These are phyloP conservation scores for Podosphaera leucotricha DNA, from an alignment of 2,329 filamentous ascomycete species.

Conservation along the genomic window DNA sequence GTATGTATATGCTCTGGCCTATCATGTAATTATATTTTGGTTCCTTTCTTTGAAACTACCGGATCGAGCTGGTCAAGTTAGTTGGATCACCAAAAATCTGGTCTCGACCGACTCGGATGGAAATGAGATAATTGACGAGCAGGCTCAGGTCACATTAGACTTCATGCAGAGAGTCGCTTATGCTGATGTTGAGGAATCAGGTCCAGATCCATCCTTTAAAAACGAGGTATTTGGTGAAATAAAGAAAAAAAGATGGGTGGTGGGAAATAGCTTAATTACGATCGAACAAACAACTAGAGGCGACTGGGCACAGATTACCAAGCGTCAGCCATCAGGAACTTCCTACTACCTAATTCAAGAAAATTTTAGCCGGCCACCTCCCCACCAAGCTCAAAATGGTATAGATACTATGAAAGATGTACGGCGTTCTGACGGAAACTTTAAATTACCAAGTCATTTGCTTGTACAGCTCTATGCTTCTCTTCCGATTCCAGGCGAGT, in stretches of 20 bases:
- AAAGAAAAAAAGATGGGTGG: conserved; percentile 42
- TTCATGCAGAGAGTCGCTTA: conserved; percentile 81
- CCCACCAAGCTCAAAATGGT: conserved; percentile 27
- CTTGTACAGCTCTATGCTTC: conserved; percentile 46
- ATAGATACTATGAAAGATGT: conserved; percentile 26
- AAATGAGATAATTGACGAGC: conserved; percentile 60
- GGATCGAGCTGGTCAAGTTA: conserved; percentile 63
- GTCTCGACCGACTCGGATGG: conserved; percentile 54
- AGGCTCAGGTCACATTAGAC: conserved; percentile 80
- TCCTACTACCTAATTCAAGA: conserved; percentile 29
- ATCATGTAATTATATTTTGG: conserved; percentile 93
- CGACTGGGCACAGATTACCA: conserved; percentile 47
- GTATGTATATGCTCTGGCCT: conserved; percentile 83
- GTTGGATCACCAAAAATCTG: conserved; percentile 74
- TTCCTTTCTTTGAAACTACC: conserved; percentile 72
- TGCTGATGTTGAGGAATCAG: conserved; percentile 62
- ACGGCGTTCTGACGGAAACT: conserved; percentile 28
- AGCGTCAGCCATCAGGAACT: conserved; percentile 45
- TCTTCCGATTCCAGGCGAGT: conserved; percentile 30
- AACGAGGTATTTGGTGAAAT: conserved; percentile 40
- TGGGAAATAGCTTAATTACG: conserved; percentile 51
- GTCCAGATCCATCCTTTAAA: conserved; percentile 40
- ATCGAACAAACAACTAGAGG: conserved; percentile 44
- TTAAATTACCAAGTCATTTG: conserved; percentile 49
- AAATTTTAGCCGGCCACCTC: conserved; percentile 31